Percentiles rank a stretch among this genome's conserved stretches.
Conservation (phyloP, 2,329 filamentous ascomycete genomes). For the Allantophomopsis cytisporea region DNA sequence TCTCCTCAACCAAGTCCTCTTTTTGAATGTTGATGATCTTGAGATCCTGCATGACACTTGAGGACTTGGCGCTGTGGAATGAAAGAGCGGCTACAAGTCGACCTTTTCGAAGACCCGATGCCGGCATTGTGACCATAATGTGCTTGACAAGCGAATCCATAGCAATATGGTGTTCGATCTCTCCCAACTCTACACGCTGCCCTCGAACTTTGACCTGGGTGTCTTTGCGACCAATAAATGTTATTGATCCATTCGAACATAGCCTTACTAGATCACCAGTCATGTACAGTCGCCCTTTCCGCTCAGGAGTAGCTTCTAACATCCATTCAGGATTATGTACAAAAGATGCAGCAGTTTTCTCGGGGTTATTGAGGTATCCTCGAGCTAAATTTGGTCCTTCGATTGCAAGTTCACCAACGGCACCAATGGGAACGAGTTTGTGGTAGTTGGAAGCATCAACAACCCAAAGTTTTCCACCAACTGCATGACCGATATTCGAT, state of each 20-base stretch:
- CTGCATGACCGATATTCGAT: neutral
- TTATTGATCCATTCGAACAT: conserved; percentile 60
- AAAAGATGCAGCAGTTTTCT: conserved; percentile 63
- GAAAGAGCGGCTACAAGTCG: conserved; percentile 23
- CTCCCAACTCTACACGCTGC: conserved; percentile 64
- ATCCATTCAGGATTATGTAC: conserved; percentile 21
- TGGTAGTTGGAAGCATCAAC: neutral
- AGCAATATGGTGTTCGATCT: conserved; percentile 33
- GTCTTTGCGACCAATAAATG: conserved; percentile 62
- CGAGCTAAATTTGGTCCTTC: conserved; percentile 69
- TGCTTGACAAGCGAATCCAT: too few species aligned
- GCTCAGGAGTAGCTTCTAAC: neutral
- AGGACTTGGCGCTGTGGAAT: conserved; percentile 25
- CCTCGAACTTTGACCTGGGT: conserved; percentile 75
- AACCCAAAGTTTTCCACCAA: neutral
- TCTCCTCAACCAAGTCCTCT: too few species aligned
- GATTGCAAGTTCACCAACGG: conserved; percentile 53
- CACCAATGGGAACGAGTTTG: neutral
- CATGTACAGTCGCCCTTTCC: conserved; percentile 35
- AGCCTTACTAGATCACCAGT: conserved; percentile 74
- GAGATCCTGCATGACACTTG: too few species aligned
- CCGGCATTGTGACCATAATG: too few species aligned
- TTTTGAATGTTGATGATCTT: too few species aligned
- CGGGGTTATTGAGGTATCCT: conserved; percentile 69
- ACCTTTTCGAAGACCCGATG: too few species aligned